A percentile compares a stretch with the other conserved stretches of the same genome.
Conservation (phyloP, 2,329 filamentous ascomycete genomes). For the Zymoseptoria crescenta region DNA sequence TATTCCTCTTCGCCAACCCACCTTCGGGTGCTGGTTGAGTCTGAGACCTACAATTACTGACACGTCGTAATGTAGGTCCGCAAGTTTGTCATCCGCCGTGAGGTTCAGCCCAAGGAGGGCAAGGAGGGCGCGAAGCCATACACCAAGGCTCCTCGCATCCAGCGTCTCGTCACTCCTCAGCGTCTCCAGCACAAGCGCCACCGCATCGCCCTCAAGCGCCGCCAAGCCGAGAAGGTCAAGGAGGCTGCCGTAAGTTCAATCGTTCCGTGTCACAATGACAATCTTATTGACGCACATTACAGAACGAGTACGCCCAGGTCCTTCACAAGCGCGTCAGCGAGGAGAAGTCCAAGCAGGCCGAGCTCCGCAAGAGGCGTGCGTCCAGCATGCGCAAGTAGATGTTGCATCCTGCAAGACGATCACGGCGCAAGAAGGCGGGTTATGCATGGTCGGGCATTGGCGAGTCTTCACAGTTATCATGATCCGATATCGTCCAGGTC, state of each 20-base stretch:
- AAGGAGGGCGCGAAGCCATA: constrained; percentile 95
- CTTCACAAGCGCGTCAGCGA: constrained; percentile 95
- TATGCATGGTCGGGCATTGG: constrained; percentile 10
- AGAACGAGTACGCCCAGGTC: constrained; percentile 96
- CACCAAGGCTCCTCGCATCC: constrained; percentile 99
- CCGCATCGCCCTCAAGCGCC: constrained; percentile 95
- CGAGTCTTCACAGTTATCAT: constrained; percentile 9
- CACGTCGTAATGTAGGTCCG: constrained; percentile 59
- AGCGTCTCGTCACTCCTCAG: constrained; percentile 98
- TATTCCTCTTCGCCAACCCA: constrained; percentile 52
- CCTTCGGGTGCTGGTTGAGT: constrained; percentile 22
- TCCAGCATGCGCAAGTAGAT: constrained; percentile 82
- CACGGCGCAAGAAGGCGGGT: constrained; percentile 11
- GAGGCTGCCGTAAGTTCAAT: constrained; percentile 84
- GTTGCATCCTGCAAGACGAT: constrained; percentile 1
- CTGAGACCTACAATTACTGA: constrained; percentile 27
- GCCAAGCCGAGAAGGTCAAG: constrained; percentile 93
- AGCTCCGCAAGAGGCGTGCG: constrained; percentile 92
- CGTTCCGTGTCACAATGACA: neutral
- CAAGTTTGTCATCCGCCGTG: constrained; percentile 99
- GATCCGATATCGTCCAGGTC: neutral
- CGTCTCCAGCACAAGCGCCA: constrained; percentile 99
- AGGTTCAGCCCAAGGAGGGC: constrained; percentile 74
- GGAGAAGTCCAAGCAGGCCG: constrained; percentile 87
- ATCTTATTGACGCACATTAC: constrained; percentile 31